Conservation (phyloP, 257 asterid species). For the Perilla frutescens region DNA sequence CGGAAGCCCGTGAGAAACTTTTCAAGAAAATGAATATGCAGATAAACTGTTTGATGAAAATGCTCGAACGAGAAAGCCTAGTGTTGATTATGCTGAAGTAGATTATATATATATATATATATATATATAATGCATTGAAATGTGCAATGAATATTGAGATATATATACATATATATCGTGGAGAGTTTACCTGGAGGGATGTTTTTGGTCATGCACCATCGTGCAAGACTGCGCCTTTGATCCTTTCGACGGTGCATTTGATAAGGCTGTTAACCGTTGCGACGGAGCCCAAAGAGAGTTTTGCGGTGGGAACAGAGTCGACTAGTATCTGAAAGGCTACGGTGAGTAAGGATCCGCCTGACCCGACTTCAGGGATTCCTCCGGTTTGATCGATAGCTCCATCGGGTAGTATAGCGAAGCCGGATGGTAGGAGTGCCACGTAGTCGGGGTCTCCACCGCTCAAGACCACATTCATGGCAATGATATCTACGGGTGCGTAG, state of each 20-base stretch:
- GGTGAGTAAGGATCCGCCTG: constrained; percentile 70
- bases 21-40: background rate
- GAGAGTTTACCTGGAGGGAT: background rate
- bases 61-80: background rate
- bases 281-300: constrained; percentile 75
- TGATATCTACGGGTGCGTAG: constrained; percentile 89
- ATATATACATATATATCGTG: too few species aligned
- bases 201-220: constrained; percentile 44
- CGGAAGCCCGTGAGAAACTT: too few species aligned
- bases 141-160: too few species aligned
- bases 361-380: constrained; percentile 49
- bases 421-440: constrained; percentile 92
- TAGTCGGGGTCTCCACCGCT: constrained; percentile 96
- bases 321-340: constrained; percentile 82
- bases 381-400: constrained; percentile 50
- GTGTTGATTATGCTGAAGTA: too few species aligned
- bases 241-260: constrained; percentile 81
- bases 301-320: constrained; percentile 78
- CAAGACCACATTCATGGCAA: constrained; percentile 87
- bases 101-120: too few species aligned
- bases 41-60: background rate
- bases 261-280: constrained; percentile 80
- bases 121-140: too few species aligned
- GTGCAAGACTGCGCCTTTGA: constrained; percentile 62
- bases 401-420: constrained; percentile 90